These are phyloP conservation scores for Diaporthe australafricana DNA, from an alignment of 2,329 filamentous ascomycete species.

Conservation along the genomic window DNA sequence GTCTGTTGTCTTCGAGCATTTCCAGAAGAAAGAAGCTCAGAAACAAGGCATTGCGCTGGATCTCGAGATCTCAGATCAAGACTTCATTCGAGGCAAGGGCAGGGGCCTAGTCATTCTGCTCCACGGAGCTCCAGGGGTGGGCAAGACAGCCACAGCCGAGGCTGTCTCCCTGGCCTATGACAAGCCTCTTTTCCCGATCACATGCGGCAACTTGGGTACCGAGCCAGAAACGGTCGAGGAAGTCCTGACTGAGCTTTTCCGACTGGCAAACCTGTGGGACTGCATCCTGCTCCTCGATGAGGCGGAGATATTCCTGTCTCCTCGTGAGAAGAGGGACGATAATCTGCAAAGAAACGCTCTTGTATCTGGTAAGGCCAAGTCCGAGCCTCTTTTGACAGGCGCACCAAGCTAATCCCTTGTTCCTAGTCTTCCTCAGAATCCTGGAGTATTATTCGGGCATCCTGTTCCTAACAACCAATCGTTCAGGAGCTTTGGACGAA, in stretches of 20 bases:
- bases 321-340: slow-evolving; percentile 36
- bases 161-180: slow-evolving; percentile 45
- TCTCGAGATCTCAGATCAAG: not conserved
- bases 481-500: slow-evolving; percentile 44
- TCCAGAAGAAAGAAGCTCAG: not conserved
- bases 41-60: not conserved
- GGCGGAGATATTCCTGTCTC: slow-evolving; percentile 55
- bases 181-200: slow-evolving; percentile 47
- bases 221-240: slow-evolving; percentile 43
- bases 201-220: slow-evolving; percentile 45
- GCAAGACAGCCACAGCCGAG: slow-evolving; percentile 55
- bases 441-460: slow-evolving; percentile 48
- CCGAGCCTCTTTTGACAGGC: not conserved
- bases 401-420: too few species aligned
- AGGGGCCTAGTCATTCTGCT: slow-evolving; percentile 51
- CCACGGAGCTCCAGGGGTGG: slow-evolving; percentile 48
- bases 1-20: slow-evolving; percentile 2
- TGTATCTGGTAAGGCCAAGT: slow-evolving; percentile 39
- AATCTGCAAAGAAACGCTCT: slow-evolving; percentile 46
- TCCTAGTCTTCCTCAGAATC: slow-evolving; percentile 11
- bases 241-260: slow-evolving; percentile 44
- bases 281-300: slow-evolving; percentile 54
- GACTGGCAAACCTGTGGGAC: slow-evolving; percentile 49
- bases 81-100: slow-evolving; percentile 45
- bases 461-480: slow-evolving; percentile 51